Percentiles rank a stretch among this genome's conserved stretches.
Conservation (phyloP, 2,329 filamentous ascomycete species). For the Karstenula rhodostoma region DNA sequence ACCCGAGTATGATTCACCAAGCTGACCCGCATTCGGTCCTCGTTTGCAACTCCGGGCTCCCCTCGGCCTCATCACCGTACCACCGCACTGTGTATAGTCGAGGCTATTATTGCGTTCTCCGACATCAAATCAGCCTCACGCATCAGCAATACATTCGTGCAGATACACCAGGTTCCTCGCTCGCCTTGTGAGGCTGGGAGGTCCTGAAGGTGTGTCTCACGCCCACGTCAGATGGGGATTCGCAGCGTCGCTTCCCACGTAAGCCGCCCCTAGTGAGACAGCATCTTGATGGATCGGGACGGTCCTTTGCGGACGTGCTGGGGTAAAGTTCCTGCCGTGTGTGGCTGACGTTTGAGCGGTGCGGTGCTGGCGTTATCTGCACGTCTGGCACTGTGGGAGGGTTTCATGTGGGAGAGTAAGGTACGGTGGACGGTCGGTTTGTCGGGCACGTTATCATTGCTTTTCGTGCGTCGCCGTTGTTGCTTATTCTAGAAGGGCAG, state of each 20-base stretch:
- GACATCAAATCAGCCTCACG: neutral
- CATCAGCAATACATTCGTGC: constrained; percentile 2
- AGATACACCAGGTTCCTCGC: neutral
- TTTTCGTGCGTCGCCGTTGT: neutral
- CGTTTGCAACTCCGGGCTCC: neutral
- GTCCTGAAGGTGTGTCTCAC: constrained; percentile 4
- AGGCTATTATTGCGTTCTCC: neutral
- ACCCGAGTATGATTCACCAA: neutral
- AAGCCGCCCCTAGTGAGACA: constrained; percentile 8
- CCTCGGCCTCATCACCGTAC: constrained; percentile 8
- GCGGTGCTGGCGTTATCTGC: neutral
- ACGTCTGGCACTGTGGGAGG: neutral
- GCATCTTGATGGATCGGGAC: constrained; percentile 15
- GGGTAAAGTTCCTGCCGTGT: neutral
- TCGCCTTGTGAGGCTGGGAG: constrained; percentile 7
- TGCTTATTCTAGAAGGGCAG: constrained; percentile 7
- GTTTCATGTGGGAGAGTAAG: neutral
- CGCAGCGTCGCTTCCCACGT: constrained; percentile 7
- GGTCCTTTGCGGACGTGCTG: constrained; percentile 11
- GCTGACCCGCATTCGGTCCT: neutral
- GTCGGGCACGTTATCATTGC: neutral
- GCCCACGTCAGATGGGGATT: constrained; percentile 11
- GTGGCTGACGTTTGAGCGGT: constrained; percentile 4
- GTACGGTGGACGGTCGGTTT: neutral
- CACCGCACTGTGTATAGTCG: neutral